A percentile compares a stretch with the other conserved stretches of the same genome.
phyloP scores from a whole-genome alignment of 1,284 basidiomycete genomes.

The Phellinidium pouzarii region DNA sequence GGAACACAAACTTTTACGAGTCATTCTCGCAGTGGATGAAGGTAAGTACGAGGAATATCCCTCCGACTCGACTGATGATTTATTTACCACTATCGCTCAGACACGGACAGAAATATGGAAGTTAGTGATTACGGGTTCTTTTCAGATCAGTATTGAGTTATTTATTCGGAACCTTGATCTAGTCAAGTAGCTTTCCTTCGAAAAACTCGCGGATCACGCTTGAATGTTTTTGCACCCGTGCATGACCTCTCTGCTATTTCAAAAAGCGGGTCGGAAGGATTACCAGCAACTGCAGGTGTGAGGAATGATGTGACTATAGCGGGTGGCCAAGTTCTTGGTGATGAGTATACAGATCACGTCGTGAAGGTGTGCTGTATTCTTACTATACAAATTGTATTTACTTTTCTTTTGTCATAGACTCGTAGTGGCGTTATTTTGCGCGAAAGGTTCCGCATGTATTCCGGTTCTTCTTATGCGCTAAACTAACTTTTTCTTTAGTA shows the following conservation, averaged over 20 bases:
- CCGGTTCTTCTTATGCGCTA: neutral
- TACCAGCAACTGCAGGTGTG: constrained; percentile 53
- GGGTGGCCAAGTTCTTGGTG: constrained; percentile 83
- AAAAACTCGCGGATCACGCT: constrained; percentile 66
- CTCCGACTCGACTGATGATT: neutral
- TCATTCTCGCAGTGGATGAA: constrained; percentile 86
- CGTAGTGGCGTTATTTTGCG: constrained; percentile 91
- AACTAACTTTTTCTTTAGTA: constrained; percentile 40
- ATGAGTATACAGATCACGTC: constrained; percentile 92
- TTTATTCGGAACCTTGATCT: neutral
- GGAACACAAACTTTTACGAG: constrained; percentile 56
- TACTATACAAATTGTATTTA: neutral
- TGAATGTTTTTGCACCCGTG: constrained; percentile 85
- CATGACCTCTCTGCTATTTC: constrained; percentile 80
- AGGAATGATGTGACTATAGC: constrained; percentile 73
- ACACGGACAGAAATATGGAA: constrained; percentile 90
- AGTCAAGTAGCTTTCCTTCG: constrained; percentile 85
- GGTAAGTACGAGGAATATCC: constrained; percentile 34
- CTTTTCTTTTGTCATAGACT: constrained; percentile 42
- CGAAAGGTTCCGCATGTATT: constrained; percentile 52
- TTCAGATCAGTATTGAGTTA: constrained; percentile 3
- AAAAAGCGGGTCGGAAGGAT: constrained; percentile 50
- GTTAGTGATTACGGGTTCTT: constrained; percentile 41
- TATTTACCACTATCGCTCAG: constrained; percentile 30
- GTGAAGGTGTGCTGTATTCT: constrained; percentile 53